Evolutionary conservation across 106 monocot genomes (phyloP), one percentile per base, ranked within the genome.

Genomic region (Apostasia ramifera): DNA sequence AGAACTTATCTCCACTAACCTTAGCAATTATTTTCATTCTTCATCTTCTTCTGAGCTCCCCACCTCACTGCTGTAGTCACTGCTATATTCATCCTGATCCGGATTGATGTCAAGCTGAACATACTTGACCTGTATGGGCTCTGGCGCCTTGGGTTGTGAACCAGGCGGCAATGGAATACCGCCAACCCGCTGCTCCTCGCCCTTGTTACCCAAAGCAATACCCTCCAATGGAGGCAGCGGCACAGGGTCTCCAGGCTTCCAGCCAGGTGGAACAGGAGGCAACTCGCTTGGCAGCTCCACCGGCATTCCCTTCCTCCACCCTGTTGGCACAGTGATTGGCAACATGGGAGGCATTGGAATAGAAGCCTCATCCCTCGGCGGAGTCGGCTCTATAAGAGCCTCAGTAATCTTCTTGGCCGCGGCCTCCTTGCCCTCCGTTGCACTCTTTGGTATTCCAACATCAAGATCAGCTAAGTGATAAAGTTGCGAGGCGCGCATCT

Each of bases 11-110:
- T 48, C n/a, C 26, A 48, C 65, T 43, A 65, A 65, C 65, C 65
- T 65, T 48, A 14, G 8, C 9, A n/a, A 61, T 3, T 47, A 57
- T 53, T 53, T 26, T 88, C 73, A 91, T n/a, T 94, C 94, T 63
- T 98, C 97, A 37, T 98, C 97, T 67, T 98, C 97, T 1, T 93
- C 97, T 40, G 97, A 98, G 87, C 89, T 92, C 42, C 85, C 87
- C 1, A 86, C 88, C 1, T 98, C 97, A 67, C 92, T 92, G 67
- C 95, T 97, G 71, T 92, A 87, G 8, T 97, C 95, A 59, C 89
- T 92, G 73, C 92, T 92, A 56, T 85, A 79, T 45, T 83, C 92
- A 77, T 89, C 89, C 53, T 82, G 71, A 49, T 82, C 83, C 0
- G 86, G 86, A 59, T 86, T 90, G 55, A 98, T 90, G 77, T 98